Conservation (phyloP, 371 early-diverging fungal species). For the Syncephalastrum contaminatum region DNA sequence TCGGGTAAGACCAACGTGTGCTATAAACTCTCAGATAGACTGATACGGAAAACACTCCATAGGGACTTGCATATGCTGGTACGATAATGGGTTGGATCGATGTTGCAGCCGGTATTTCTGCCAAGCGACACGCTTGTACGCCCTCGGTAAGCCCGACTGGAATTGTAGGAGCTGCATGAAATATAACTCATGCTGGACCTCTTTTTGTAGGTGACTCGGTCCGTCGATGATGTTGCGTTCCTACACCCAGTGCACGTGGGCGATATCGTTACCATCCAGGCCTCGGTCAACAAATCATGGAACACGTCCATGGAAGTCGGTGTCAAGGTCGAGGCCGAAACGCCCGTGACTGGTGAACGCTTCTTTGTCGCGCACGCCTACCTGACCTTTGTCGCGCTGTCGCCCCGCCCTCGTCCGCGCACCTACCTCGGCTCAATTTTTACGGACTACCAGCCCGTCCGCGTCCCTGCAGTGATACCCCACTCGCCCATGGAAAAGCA, state of each 20-base stretch:
- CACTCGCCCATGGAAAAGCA: slow-evolving; percentile 42
- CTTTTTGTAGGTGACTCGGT: slow-evolving; percentile 53
- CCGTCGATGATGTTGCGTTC: slow-evolving; percentile 71
- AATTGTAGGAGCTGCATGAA: neutral
- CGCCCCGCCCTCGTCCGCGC: slow-evolving; percentile 31
- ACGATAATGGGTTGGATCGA: slow-evolving; percentile 71
- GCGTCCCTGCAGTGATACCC: slow-evolving; percentile 51
- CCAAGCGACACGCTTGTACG: slow-evolving; percentile 62
- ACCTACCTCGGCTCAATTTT: slow-evolving; percentile 37
- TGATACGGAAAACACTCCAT: neutral
- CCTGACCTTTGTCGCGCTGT: slow-evolving; percentile 73
- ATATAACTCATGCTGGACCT: neutral
- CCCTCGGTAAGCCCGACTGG: slow-evolving; percentile 42
- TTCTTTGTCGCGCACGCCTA: slow-evolving; percentile 72
- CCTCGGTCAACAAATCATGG: slow-evolving; percentile 71
- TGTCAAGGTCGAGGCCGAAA: slow-evolving; percentile 71
- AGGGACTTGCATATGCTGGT: slow-evolving; percentile 63
- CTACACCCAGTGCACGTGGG: slow-evolving; percentile 66
- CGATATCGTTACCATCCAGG: slow-evolving; percentile 66
- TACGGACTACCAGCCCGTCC: slow-evolving; percentile 30
- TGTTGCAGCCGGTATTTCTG: slow-evolving; percentile 71
- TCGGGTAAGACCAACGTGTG: slow-evolving; percentile 20
- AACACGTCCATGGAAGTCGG: slow-evolving; percentile 77
- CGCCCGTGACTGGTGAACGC: slow-evolving; percentile 56
- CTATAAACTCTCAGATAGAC: too few species aligned